These are phyloP conservation scores for Coniosporium tulheliwenetii DNA, from an alignment of 2,329 filamentous ascomycete genomes.

Conservation along the genomic window DNA sequence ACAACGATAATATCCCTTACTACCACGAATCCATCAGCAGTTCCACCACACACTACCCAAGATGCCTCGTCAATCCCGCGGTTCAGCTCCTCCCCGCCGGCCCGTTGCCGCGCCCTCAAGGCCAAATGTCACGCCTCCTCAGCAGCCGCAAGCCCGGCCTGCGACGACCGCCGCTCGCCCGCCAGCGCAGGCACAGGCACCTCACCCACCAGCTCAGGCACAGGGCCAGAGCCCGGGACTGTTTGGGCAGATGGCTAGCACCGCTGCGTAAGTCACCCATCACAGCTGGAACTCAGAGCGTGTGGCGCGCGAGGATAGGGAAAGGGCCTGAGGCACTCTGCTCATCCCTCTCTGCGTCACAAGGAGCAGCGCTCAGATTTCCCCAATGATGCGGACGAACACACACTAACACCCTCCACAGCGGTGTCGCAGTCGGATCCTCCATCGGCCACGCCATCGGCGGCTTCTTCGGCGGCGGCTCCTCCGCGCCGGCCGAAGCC, in stretches of 20 bases:
- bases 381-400: constrained; percentile 5
- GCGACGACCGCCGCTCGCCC: constrained; percentile 33
- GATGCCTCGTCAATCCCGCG: constrained; percentile 34
- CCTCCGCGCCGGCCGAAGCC: constrained; percentile 37
- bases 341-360: constrained; percentile 1
- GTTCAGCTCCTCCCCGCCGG: constrained; percentile 30
- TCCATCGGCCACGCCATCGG: constrained; percentile 91
- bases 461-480: constrained; percentile 68
- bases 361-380: not conserved
- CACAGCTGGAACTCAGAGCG: too few relatives aligned
- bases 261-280: constrained; percentile 66
- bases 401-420: constrained; percentile 25
- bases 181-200: constrained; percentile 29
- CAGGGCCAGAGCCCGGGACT: constrained; percentile 58
- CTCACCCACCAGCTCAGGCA: constrained; percentile 23
- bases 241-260: constrained; percentile 93
- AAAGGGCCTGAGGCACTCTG: not conserved
- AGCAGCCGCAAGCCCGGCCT: constrained; percentile 16
- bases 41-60: constrained; percentile 7
- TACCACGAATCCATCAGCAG: not conserved
- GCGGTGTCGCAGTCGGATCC: constrained; percentile 91
- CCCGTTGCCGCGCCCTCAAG: constrained; percentile 52
- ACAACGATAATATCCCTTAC: not conserved
- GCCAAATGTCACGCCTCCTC: not conserved
- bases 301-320: too few relatives aligned